Evolutionary conservation across 176 grass and related monocot species (phyloP), one percentile per base, ranked within the genome.

Genomic region (Aegilops umbellulata): DNA sequence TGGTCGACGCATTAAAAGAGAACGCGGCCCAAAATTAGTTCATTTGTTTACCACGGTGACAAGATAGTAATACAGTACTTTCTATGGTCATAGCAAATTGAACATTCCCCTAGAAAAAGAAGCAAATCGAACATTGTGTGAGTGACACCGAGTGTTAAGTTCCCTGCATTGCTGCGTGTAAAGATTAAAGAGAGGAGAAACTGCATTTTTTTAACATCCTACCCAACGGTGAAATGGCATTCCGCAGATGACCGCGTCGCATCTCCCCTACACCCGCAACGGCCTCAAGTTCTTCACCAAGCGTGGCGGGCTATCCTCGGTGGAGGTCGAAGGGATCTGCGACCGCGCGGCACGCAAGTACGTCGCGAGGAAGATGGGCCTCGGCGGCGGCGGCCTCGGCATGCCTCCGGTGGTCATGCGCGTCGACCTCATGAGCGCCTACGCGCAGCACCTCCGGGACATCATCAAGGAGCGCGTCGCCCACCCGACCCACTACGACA

Each of bases 261-360:
- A 97, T 76, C 85, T 97, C 2, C 92, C 95, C 5, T 97, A 97
- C 88, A 97, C 95, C 16, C 90, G 95, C 49, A 97, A 97, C 65
- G 95, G 95, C 23, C 87, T 97, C 73, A 97, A 97, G 84, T 97
- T 97, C 88, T 97, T 97, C 84, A 97, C 90, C 49, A 90, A 84
- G 69, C 83, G 67, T 70, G 95, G 92, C 2, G 92, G 95, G 42
- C 32, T 94, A 19, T 77, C 38, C 26, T 92, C 95, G 9, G 76
- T 38, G 36, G 82, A 97, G 6, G 87, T 97, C 47, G 81, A 91
- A 67, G 82, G 64, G 12, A 91, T 97, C 65, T 97, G 95, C 46
- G 90, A 94, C 29, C 65, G 84, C 36, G 95, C 92, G 2, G 95
- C 88, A 10, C 10, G 24, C 4, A 97, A 94, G 78, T 91, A 89